Conservation (phyloP, 208 protist genomes). For the Crithidia mellificae region DNA sequence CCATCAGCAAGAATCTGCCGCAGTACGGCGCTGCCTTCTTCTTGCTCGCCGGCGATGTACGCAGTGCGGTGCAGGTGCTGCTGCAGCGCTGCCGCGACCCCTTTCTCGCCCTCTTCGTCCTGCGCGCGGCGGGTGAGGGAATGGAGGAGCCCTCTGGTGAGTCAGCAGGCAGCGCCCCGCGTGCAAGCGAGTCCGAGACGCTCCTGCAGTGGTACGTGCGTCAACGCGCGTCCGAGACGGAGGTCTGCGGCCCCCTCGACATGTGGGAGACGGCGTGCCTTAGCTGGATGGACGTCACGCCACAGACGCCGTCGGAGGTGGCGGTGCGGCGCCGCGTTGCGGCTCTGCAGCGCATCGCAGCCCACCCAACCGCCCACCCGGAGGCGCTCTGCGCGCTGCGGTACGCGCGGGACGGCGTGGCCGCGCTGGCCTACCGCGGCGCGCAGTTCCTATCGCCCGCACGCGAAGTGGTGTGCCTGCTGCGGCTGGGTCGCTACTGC, state of each 20-base stretch:
- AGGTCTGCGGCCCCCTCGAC: conserved; percentile 39
- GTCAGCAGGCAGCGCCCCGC: not conserved
- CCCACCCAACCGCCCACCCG: conserved; percentile 57
- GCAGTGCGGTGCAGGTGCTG: conserved; percentile 85
- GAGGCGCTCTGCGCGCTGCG: conserved; percentile 59
- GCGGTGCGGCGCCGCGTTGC: conserved; percentile 31
- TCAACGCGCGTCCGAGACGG: conserved; percentile 27
- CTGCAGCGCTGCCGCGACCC: conserved; percentile 76
- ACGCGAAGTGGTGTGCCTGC: conserved; percentile 49
- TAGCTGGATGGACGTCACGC: conserved; percentile 50
- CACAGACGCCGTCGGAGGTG: conserved; percentile 20
- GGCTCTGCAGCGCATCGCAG: conserved; percentile 38
- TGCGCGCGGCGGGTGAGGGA: conserved; percentile 48
- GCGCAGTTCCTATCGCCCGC: conserved; percentile 41
- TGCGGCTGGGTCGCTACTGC: conserved; percentile 63
- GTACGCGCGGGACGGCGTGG: conserved; percentile 54
- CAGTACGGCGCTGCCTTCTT: conserved; percentile 93
- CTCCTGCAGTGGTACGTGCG: conserved; percentile 37
- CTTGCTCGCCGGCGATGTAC: conserved; percentile 83
- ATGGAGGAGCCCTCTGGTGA: not conserved
- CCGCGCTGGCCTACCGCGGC: conserved; percentile 40
- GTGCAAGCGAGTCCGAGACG: conserved; percentile 3
- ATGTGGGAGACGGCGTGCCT: conserved; percentile 70
- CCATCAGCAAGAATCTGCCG: conserved; percentile 86
- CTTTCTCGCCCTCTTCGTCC: conserved; percentile 75